Percentiles rank a stretch among this genome's conserved stretches.
Evolutionary conservation across 768 basidiomycete species (phyloP).

Genomic region (Panus rudis): DNA sequence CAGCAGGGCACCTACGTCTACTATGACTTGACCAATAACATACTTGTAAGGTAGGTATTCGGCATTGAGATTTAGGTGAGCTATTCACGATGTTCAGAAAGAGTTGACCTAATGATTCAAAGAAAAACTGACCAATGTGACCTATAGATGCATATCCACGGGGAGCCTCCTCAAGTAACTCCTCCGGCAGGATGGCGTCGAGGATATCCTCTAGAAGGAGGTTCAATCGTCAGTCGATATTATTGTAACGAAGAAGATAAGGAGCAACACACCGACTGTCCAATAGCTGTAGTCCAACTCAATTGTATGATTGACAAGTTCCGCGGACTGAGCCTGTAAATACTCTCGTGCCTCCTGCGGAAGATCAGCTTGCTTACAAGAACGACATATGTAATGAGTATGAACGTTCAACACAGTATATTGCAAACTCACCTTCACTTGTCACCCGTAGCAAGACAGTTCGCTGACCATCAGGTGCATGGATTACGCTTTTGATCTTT

Average conservation of each 20-base stretch:
- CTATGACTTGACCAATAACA: slow-evolving; percentile 84
- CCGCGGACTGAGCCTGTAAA: slow-evolving; percentile 47
- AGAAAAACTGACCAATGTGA: slow-evolving; percentile 68
- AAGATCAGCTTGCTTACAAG: slow-evolving; percentile 61
- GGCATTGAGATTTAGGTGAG: slow-evolving; percentile 84
- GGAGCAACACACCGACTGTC: slow-evolving; percentile 57
- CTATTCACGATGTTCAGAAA: slow-evolving; percentile 31
- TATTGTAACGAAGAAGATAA: background rate
- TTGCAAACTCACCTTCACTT: slow-evolving; percentile 43
- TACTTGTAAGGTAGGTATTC: slow-evolving; percentile 90
- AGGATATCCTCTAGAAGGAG: slow-evolving; percentile 68
- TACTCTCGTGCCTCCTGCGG: slow-evolving; percentile 46
- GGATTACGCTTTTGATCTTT: slow-evolving; percentile 54
- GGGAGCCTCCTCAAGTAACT: slow-evolving; percentile 72
- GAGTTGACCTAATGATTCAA: background rate
- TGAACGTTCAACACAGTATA: slow-evolving; percentile 13
- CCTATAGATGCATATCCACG: slow-evolving; percentile 84
- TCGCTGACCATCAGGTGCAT: slow-evolving; percentile 40
- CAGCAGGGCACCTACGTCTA: slow-evolving; percentile 58
- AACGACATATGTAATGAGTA: slow-evolving; percentile 8
- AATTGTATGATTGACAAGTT: slow-evolving; percentile 52
- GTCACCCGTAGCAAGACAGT: slow-evolving; percentile 62
- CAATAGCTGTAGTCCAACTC: slow-evolving; percentile 81
- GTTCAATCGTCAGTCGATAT: background rate
- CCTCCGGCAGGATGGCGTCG: slow-evolving; percentile 71